Percentiles rank a stretch among this genome's conserved stretches.
Conservation (phyloP, 2,329 filamentous ascomycete genomes). For the Dichotomopilus funicola region DNA sequence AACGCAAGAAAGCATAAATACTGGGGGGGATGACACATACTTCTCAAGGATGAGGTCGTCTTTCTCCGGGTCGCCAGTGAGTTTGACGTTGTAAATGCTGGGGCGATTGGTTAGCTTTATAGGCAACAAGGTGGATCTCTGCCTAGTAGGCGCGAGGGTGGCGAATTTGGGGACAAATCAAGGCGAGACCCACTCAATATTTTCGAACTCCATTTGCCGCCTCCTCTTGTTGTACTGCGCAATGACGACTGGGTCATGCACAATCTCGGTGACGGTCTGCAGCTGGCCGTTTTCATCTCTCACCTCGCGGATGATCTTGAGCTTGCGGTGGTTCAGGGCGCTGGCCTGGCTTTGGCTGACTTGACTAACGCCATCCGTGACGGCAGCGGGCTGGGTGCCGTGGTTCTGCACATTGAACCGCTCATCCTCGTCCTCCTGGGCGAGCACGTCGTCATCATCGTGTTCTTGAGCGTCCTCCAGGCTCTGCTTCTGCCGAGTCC, state of each 20-base stretch:
- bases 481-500: conserved; percentile 78
- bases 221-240: conserved; percentile 78
- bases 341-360: conserved; percentile 66
- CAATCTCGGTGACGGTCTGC: conserved; percentile 53
- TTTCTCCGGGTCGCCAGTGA: conserved; percentile 60
- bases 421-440: conserved; percentile 56
- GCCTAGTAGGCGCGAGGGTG: too few species aligned
- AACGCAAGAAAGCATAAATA: not conserved
- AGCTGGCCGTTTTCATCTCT: conserved; percentile 56
- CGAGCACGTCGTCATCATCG: conserved; percentile 53
- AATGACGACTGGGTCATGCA: conserved; percentile 81
- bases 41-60: conserved; percentile 56
- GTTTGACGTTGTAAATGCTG: conserved; percentile 53
- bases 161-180: not conserved
- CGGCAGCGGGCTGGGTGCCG: conserved; percentile 60
- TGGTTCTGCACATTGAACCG: conserved; percentile 67
- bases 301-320: conserved; percentile 65
- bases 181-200: conserved; percentile 57
- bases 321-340: conserved; percentile 59
- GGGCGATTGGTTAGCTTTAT: conserved; percentile 2
- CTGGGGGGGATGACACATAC: conserved; percentile 30
- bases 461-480: conserved; percentile 67
- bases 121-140: too few species aligned
- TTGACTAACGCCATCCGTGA: conserved; percentile 75
- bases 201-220: conserved; percentile 58